These are phyloP conservation scores for Kluyveromyces lactis DNA, from an alignment of 805 yeast species.

Conservation along the genomic window DNA sequence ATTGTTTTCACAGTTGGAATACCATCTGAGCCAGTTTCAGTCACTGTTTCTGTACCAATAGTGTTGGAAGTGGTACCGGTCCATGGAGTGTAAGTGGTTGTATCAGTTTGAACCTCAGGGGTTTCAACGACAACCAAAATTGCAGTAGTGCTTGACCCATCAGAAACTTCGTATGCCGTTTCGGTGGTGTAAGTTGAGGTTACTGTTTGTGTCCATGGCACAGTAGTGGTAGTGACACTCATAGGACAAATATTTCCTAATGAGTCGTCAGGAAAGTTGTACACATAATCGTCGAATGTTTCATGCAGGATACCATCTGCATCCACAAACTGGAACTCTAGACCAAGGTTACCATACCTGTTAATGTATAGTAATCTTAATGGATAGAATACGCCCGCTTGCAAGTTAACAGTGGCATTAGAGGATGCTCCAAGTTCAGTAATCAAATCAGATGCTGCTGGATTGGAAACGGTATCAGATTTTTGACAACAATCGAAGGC, in stretches of 20 bases:
- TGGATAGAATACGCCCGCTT: conserved; percentile 26
- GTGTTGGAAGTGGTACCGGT: not conserved
- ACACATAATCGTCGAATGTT: conserved; percentile 11
- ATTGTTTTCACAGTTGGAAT: not conserved
- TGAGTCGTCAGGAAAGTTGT: too few species aligned
- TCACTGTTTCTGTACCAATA: not conserved
- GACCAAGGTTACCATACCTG: conserved; percentile 10
- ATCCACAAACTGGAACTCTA: conserved; percentile 11
- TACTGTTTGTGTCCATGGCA: too few species aligned
- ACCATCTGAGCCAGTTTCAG: not conserved
- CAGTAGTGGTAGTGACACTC: too few species aligned
- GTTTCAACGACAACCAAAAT: too few species aligned
- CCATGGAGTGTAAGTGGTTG: not conserved
- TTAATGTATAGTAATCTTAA: conserved; percentile 20
- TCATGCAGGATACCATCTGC: conserved; percentile 14
- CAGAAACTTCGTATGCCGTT: too few species aligned
- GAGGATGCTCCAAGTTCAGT: conserved; percentile 6
- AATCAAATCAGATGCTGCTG: conserved; percentile 7
- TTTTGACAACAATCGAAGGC: conserved; percentile 31
- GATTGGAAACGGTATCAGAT: conserved; percentile 1
- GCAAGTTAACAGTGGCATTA: conserved; percentile 9
- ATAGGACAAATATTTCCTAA: too few species aligned
- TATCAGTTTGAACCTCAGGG: too few species aligned
- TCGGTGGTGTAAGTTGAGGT: too few species aligned
- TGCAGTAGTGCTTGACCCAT: too few species aligned